Percentiles rank a stretch among this genome's conserved stretches.
These are phyloP conservation scores for Metahyphopichia silvanorum DNA, from an alignment of 805 yeast species.

Conservation along the genomic window DNA sequence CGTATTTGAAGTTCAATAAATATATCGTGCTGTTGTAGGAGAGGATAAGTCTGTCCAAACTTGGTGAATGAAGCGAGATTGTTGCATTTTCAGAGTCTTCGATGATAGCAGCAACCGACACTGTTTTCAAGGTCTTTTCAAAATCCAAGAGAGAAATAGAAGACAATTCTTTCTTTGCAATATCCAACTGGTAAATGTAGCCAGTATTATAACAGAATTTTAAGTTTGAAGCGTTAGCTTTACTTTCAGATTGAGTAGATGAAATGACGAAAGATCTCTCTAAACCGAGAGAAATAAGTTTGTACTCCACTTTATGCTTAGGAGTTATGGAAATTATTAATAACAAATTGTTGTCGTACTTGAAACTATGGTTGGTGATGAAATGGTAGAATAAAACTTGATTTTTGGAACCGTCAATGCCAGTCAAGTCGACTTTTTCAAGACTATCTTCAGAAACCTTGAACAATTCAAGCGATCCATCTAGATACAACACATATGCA, in stretches of 20 bases:
- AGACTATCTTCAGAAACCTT: conserved; percentile 17
- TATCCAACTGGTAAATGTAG: conserved; percentile 20
- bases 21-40: conserved; percentile 37
- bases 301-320: no score
- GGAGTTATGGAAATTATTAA: conserved; percentile 5
- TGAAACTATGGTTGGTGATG: conserved; percentile 16
- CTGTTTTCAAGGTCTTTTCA: conserved; percentile 10
- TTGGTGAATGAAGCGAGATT: conserved; percentile 35
- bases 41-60: conserved; percentile 46
- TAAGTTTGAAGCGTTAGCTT: conserved; percentile 1
- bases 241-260: background rate
- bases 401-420: conserved; percentile 15
- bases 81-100: conserved; percentile 1
- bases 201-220: conserved; percentile 24
- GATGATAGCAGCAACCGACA: conserved; percentile 17
- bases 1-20: conserved; percentile 43
- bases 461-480: conserved; percentile 25
- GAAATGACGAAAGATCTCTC: background rate
- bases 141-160: conserved; percentile 23
- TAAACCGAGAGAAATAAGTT: no score
- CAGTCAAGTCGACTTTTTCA: conserved; percentile 13
- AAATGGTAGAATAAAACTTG: conserved; percentile 26
- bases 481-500: conserved; percentile 24
- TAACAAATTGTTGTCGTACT: conserved; percentile 9
- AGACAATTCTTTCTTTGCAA: conserved; percentile 10